A percentile compares a stretch with the other conserved stretches of the same genome.
Evolutionary conservation across 2,329 filamentous ascomycete genomes (phyloP).

Genomic region (Talaromyces sp.): DNA sequence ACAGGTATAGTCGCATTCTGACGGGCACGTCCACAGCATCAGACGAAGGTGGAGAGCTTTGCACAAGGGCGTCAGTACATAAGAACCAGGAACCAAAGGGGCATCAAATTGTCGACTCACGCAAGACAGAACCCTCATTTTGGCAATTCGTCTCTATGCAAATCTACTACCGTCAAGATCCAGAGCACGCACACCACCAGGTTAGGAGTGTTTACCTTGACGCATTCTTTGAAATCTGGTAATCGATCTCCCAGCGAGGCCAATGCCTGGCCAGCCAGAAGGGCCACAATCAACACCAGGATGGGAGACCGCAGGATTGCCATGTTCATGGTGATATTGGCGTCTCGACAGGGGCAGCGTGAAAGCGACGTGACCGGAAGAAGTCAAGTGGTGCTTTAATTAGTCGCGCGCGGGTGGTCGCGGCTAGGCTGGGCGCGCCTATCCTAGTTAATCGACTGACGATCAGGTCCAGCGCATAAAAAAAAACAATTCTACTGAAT

Average conservation of each 20-base stretch:
- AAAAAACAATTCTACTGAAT: background rate
- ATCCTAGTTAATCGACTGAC: background rate
- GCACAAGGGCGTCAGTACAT: constrained; percentile 34
- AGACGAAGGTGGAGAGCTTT: constrained; percentile 78
- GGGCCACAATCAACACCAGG: constrained; percentile 23
- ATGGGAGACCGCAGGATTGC: background rate
- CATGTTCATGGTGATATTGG: background rate
- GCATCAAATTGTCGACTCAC: constrained; percentile 49
- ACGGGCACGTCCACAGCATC: constrained; percentile 84
- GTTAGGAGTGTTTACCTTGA: constrained; percentile 55
- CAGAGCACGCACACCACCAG: background rate
- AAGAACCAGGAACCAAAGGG: background rate
- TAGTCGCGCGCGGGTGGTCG: background rate
- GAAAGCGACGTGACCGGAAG: background rate
- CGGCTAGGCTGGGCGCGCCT: background rate
- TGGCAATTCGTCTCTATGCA: constrained; percentile 79
- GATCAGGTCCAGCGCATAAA: background rate
- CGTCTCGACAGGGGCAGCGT: background rate
- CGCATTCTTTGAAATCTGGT: constrained; percentile 81
- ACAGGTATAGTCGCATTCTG: constrained; percentile 97
- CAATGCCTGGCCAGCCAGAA: constrained; percentile 36
- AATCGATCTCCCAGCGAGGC: constrained; percentile 81
- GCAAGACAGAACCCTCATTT: constrained; percentile 60
- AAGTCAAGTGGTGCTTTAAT: background rate
- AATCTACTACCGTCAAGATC: constrained; percentile 51